Base-by-base conservation (phyloP, 768 basidiomycete species). In the Mycena leptocephala region DNA sequence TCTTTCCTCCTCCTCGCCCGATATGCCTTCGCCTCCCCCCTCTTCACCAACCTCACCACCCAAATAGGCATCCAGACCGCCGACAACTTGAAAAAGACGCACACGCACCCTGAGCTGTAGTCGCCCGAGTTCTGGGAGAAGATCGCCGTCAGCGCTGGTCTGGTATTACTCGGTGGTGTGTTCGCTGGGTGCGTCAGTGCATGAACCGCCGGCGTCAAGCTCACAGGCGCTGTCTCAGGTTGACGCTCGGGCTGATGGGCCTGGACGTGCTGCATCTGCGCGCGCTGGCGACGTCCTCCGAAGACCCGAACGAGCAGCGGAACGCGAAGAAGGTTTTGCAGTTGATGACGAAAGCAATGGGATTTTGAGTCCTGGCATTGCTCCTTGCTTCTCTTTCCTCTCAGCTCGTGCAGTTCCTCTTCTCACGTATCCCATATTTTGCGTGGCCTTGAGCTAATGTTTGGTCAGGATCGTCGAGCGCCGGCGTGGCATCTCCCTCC, bases 241-340 rank as follows among this genome's bases (percentile, higher is more conserved):
- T 98, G 69, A 98, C 97, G 0, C 91, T 98, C 37, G 97, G 96
- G 1, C 88, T 98, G 35, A 98, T 98, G 97, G 97, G 97, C 2
- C 89, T 97, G 22, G 97, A 98, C 78, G 95, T 96, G 76, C 90
- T 98, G n/a, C 96, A 98, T 79, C 90, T 98, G 10, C 92, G 96
- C 20, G 97, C 98, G 3, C 88, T 98, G 46, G 89, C 96, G 0
- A 90, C 92, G 1, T 95, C 95, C 13, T 97, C 96, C 0, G 95
- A 95, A 28, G 89, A 96, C 81, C 76, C 86, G 9, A 87, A 79
- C 26, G 95, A 97, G 84, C 90, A 91, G 79, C 77, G 81, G 51
- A 95, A 96, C 75, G 96, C 96, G 0, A 89, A 89, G 81, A 93
- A 90, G 86, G 93, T 93, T n/a, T 83, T 93, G 43, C 81, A 81